Conservation (phyloP, 768 basidiomycete species). For the Cystofilobasidium bisporidii region DNA sequence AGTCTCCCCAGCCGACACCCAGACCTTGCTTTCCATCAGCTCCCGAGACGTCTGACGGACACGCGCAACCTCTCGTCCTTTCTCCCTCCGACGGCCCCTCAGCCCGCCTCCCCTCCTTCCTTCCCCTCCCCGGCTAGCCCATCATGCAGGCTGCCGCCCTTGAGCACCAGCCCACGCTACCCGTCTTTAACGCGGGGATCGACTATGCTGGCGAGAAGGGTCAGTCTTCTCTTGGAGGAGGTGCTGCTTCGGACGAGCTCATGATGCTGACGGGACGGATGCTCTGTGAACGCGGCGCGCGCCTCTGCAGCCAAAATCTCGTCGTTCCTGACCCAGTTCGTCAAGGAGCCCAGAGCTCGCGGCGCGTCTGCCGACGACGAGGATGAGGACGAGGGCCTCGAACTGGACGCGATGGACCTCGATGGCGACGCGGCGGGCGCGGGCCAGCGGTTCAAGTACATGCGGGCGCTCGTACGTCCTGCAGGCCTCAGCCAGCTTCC, state of each 20-base stretch:
- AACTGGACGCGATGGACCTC: constrained; percentile 58
- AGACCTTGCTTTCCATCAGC: too few relatives aligned
- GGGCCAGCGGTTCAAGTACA: constrained; percentile 52
- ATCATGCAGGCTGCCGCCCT: neutral
- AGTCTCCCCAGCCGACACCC: neutral
- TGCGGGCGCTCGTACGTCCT: constrained; percentile 63
- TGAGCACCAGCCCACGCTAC: constrained; percentile 28
- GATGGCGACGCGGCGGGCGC: constrained; percentile 46
- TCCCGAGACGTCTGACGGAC: too few relatives aligned
- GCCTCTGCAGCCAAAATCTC: constrained; percentile 53
- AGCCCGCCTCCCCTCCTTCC: neutral
- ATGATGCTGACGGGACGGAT: too few relatives aligned
- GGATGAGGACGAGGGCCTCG: constrained; percentile 39
- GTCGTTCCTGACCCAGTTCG: constrained; percentile 61
- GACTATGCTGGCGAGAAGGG: constrained; percentile 67
- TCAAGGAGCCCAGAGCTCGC: constrained; percentile 31
- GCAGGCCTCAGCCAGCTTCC: too few relatives aligned
- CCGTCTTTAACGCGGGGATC: constrained; percentile 44
- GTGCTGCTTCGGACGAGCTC: too few relatives aligned
- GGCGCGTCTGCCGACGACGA: constrained; percentile 5
- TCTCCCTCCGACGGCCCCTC: neutral
- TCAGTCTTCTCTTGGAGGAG: too few relatives aligned
- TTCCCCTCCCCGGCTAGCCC: neutral
- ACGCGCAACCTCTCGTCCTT: too few relatives aligned
- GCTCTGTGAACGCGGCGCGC: neutral